Evolutionary conservation across 2,329 filamentous ascomycete genomes (phyloP), one percentile per base, ranked within the genome.

Genomic region (Fusarium multiceps): DNA sequence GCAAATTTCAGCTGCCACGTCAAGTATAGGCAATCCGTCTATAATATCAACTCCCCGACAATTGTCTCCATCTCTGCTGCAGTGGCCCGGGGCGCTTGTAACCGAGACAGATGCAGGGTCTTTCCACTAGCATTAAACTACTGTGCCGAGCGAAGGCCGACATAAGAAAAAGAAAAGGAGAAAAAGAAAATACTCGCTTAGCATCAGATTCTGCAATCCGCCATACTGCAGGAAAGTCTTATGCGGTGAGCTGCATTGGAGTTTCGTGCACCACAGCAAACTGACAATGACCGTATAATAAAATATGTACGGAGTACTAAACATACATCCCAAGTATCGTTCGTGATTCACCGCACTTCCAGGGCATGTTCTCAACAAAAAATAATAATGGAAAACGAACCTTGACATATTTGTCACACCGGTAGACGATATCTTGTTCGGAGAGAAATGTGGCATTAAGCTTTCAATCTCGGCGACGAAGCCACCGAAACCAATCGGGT

Each of bases 61-160:
- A 25, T 49, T 40, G 37, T 28, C 42, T 25, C 41, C 25, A 41
- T 63, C 51, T 40, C 41, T 23, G 21, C 25, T 66, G 54, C 25
- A 43, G 54, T 54, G 43, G 34, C 32, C 25, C 41, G 27, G 42
- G 40, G 27, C 55, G 40, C 46, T 43, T 45, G 46, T 62, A 54
- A 28, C 51, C 47, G 66, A 62, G 62, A 49, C 66, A 62, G 37
- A 66, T 45, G 48, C 55, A 56, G 54, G 37, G 59, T 59, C 49
- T 56, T 34, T 47, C 30, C 41, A n/a, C 37, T 40, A 41, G 49
- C 49, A 41, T 14, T 28, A 41, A 14, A 25, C 7, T 51, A 18
- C 30, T 50, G 25, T 37, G 21, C 18, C 30, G 32, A 23, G 28
- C 41, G 41, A 43, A 43, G 20, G 14, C 41, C 21, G 21, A 43